Base-by-base conservation (phyloP, 768 basidiomycete species). In the Panaeolus cyanescens region DNA sequence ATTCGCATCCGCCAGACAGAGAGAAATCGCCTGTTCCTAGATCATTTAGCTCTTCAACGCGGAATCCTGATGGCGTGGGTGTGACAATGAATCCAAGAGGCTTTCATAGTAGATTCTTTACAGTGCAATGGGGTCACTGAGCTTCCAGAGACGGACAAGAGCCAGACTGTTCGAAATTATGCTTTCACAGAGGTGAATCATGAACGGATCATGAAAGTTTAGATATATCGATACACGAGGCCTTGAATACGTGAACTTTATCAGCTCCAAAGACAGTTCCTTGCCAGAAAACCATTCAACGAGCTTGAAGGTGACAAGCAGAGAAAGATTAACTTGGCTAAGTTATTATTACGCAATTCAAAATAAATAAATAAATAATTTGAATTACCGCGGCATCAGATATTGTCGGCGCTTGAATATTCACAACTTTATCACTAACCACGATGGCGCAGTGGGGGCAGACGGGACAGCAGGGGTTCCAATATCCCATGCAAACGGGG, bases 391-490 rank as follows among this genome's bases (percentile, higher is more conserved):
- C 33, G 37, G 39, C 56, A 59, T 61, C 45, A 50, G 45, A 50
- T 50, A n/a, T 70, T 64, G 62, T 66, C 68, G 63, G 45, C 62
- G 64, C 61, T 36, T 60, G 32, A 62, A 64, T 66, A 55, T 55
- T 22, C 45, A 42, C 59, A 62, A 56, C 62, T 70, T 65, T 59
- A 68, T 66, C 65, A 65, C 60, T 40, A 70, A 75, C 70, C 70
- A 78, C 67, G 70, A 92, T 93, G 91, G 85, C 90, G 68, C 90
- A 91, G 75, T 93, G 91, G 90, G 82, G 80, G 37, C 85, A 85
- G 69, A 50, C 45, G 45, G 81, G 80, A 56, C 89, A 87, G 72
- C 83, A 82, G 22, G 85, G 86, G 33, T 88, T 79, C 68, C 90
- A 92, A 75, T 88, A 90, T 70, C 87, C 91, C 32, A 77, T 88